Evolutionary conservation across 371 early-diverging fungal genomes (phyloP).

Genomic region (Encephalitozoon intestinalis): DNA sequence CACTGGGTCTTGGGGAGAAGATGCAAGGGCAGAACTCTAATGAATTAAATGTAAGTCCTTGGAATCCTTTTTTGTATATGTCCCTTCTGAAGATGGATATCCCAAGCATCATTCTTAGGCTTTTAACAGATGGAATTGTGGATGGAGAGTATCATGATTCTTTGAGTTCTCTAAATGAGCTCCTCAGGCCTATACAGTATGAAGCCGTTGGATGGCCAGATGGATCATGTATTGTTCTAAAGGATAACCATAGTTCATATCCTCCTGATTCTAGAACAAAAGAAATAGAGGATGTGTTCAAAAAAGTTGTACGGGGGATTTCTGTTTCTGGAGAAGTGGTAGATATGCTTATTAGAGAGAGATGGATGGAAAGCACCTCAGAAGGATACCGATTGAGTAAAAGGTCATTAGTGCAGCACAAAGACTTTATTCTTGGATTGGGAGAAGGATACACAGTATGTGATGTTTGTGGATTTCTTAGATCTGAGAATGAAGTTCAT

Average conservation of each 20-base stretch:
- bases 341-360: not conserved
- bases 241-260: not conserved
- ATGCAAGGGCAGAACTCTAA: not conserved
- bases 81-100: not conserved
- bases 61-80: not conserved
- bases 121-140: not conserved
- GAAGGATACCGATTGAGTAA: not conserved
- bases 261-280: not conserved
- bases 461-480: constrained; percentile 6
- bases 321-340: not conserved
- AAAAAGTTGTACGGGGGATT: not conserved
- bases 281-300: constrained; percentile 7
- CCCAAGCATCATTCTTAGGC: not conserved
- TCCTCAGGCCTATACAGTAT: constrained; percentile 5
- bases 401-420: constrained; percentile 2
- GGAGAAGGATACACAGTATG: constrained; percentile 3
- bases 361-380: constrained; percentile 1
- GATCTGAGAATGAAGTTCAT: not conserved
- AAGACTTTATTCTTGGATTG: not conserved
- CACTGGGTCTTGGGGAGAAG: not conserved
- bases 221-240: constrained; percentile 15
- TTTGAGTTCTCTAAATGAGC: not conserved
- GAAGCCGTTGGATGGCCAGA: constrained; percentile 19
- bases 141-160: not conserved
- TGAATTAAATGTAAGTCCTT: not conserved